Evolutionary conservation across 768 basidiomycete genomes (phyloP).

Genomic region (Boletales sp.): DNA sequence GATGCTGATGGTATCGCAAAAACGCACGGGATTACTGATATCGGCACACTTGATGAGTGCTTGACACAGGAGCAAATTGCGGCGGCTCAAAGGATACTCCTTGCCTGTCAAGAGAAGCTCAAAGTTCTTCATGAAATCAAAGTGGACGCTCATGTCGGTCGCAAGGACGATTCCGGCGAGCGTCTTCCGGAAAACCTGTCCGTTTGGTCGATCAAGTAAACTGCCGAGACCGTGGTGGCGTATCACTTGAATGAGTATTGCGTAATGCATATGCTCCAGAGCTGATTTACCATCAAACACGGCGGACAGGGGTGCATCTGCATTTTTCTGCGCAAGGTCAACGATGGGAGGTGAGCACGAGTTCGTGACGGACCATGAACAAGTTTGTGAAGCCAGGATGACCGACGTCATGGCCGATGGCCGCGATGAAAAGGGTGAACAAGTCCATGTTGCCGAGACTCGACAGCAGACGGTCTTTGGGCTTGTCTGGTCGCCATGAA

Average conservation of each 20-base stretch:
- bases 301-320: conserved; percentile 80
- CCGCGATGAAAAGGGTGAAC: conserved; percentile 82
- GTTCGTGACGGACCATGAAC: conserved; percentile 72
- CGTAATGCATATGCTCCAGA: conserved; percentile 89
- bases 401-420: conserved; percentile 96
- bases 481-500: conserved; percentile 38
- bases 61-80: conserved; percentile 77
- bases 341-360: not conserved
- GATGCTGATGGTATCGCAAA: not conserved
- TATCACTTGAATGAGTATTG: conserved; percentile 76
- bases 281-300: conserved; percentile 89
- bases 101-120: conserved; percentile 42
- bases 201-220: conserved; percentile 54
- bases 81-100: conserved; percentile 38
- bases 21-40: conserved; percentile 93
- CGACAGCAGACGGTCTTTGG: conserved; percentile 34
- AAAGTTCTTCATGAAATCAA: conserved; percentile 75
- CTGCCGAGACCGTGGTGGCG: conserved; percentile 72
- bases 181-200: conserved; percentile 59
- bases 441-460: conserved; percentile 65
- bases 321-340: conserved; percentile 71
- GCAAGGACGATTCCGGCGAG: conserved; percentile 83
- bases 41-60: conserved; percentile 96
- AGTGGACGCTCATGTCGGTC: conserved; percentile 94
- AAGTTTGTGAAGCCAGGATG: conserved; percentile 93